A percentile compares a stretch with the other conserved stretches of the same genome.
phyloP scores from a whole-genome alignment of 768 basidiomycete genomes.

The Russula dissimulans region DNA sequence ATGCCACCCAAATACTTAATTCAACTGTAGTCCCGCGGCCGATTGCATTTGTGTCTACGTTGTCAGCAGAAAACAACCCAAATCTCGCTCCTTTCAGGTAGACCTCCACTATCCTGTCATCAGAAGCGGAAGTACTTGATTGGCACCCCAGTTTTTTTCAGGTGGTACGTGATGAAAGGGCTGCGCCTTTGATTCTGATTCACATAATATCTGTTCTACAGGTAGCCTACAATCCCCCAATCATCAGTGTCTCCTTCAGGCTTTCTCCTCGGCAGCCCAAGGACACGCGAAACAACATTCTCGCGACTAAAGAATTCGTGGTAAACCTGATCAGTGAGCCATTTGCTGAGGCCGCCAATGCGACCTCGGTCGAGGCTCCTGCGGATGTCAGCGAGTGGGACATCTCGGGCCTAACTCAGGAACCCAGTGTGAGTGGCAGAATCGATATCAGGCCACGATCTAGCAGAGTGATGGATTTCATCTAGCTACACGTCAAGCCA shows the following conservation, averaged over 20 bases:
- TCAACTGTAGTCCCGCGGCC: constrained; percentile 57
- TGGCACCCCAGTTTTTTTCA: constrained; percentile 19
- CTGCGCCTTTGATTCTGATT: not conserved
- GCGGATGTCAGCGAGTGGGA: constrained; percentile 48
- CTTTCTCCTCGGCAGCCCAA: constrained; percentile 37
- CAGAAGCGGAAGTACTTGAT: constrained; percentile 18
- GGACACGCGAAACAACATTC: constrained; percentile 60
- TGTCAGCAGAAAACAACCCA: constrained; percentile 39
- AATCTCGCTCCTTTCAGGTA: constrained; percentile 67
- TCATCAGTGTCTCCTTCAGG: constrained; percentile 53
- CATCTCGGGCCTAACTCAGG: constrained; percentile 47
- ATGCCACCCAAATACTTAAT: constrained; percentile 43
- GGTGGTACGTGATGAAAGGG: constrained; percentile 10
- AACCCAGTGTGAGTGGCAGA: constrained; percentile 38
- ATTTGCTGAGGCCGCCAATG: constrained; percentile 49
- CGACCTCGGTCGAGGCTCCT: constrained; percentile 46
- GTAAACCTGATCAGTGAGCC: constrained; percentile 65
- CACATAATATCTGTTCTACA: constrained; percentile 22
- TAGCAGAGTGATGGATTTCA: not conserved
- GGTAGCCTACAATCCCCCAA: constrained; percentile 57
- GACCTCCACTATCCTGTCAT: not conserved
- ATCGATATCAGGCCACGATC: not conserved
- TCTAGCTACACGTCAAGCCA: constrained; percentile 40
- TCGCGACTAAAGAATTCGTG: constrained; percentile 56
- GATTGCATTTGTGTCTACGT: constrained; percentile 56